Conservation (phyloP, 495 filamentous ascomycete genomes). For the Cenococcum geophilum region DNA sequence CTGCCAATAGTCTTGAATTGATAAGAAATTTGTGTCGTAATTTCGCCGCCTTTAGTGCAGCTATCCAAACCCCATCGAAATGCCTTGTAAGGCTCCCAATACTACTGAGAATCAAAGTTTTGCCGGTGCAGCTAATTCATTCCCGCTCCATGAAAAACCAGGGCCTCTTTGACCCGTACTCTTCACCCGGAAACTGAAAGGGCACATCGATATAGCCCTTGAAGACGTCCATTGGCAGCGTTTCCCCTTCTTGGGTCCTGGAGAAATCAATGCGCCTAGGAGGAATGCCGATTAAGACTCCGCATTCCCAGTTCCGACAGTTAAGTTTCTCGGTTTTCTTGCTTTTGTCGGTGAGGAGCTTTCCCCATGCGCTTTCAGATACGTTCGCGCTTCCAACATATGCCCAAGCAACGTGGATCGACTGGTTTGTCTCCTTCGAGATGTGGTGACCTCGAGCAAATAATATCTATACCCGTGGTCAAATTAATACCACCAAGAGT, state of each 20-base stretch:
- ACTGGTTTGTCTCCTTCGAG: constrained; percentile 11
- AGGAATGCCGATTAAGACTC: constrained; percentile 61
- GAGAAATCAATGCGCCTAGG: constrained; percentile 12
- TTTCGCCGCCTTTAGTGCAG: too few species aligned
- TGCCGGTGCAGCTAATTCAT: background rate
- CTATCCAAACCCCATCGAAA: background rate
- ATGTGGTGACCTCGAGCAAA: constrained; percentile 51
- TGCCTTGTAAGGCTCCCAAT: background rate
- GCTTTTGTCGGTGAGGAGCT: constrained; percentile 57
- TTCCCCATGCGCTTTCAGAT: constrained; percentile 89
- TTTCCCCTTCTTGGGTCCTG: constrained; percentile 8
- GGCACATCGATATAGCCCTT: constrained; percentile 58
- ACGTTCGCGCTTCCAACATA: constrained; percentile 93
- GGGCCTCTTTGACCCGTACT: constrained; percentile 46
- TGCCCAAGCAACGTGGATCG: constrained; percentile 51
- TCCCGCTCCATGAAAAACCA: constrained; percentile 48
- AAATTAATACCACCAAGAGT: constrained; percentile 1
- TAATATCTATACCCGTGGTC: constrained; percentile 44
- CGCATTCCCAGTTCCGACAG: constrained; percentile 94
- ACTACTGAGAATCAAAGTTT: too few species aligned
- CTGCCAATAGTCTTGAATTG: too few species aligned
- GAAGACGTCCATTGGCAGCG: constrained; percentile 49
- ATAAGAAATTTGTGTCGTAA: too few species aligned
- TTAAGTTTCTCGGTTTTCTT: constrained; percentile 66
- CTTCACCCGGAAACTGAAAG: constrained; percentile 56